Evolutionary conservation across 352 stramenopile species (phyloP).

Genomic region (Pythium biforme): DNA sequence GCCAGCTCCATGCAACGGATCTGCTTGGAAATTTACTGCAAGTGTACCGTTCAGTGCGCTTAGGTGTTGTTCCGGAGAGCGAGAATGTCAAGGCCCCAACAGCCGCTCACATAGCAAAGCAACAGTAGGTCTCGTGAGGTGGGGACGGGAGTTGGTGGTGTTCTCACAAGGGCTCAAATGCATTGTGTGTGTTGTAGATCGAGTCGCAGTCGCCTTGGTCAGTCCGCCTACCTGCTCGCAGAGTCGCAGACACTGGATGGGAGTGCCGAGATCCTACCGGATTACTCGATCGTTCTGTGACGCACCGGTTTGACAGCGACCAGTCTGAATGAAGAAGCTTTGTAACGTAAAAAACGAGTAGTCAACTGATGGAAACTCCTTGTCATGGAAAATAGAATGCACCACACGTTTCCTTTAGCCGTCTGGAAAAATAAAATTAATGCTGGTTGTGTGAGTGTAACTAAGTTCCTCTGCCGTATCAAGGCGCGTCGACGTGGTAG

Average conservation of each 20-base stretch:
- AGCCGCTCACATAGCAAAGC: neutral
- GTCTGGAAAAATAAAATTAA: no score
- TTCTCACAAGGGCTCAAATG: neutral
- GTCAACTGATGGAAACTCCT: no score
- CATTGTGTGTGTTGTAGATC: neutral
- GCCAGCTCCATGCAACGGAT: constrained; percentile 48
- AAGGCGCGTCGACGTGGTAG: no score
- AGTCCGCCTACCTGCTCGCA: constrained; percentile 39
- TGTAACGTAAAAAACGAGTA: no score
- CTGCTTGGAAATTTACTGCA: constrained; percentile 66
- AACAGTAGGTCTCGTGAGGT: neutral
- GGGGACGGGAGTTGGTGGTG: neutral
- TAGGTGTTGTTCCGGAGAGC: constrained; percentile 32
- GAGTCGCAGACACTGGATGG: constrained; percentile 46
- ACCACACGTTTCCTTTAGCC: no score
- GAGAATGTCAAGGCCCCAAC: neutral
- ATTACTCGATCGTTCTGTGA: constrained; percentile 43
- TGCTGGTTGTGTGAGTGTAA: no score
- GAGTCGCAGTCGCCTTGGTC: constrained; percentile 17
- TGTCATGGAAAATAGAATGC: no score
- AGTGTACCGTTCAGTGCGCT: constrained; percentile 42
- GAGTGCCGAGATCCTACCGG: constrained; percentile 62
- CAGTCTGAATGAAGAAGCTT: no score
- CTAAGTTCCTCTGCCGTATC: no score
- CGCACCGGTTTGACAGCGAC: no score